Base-by-base conservation (phyloP, 2,329 filamentous ascomycete genomes). In the Neoascochyta sp. region DNA sequence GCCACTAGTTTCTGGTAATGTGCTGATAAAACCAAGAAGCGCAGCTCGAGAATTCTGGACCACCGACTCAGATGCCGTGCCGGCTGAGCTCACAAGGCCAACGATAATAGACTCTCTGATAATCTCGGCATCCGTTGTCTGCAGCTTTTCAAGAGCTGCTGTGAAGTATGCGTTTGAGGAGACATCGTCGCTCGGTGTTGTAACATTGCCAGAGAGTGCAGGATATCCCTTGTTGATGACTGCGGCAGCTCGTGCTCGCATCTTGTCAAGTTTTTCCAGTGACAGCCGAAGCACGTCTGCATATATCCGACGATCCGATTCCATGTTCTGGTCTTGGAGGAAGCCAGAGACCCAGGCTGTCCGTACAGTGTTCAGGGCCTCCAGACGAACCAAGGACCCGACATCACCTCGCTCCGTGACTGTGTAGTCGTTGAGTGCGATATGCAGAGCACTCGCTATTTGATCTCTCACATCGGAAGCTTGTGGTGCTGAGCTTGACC, bases 401-500 rank as follows among this genome's bases (percentile, higher is more conserved):
- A 96, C 75, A 53, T 98, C 92, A 10, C 92, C 92, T 34, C 88
- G 74, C 9, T 89, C 81, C 45, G 86, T 90, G 3, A 86, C 89
- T 0, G 86, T 94, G 54, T 96, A 96, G 57, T 98, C 89, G 44
- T 90, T 83, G 16, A 98, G 64, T 0, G 81, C 66, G 16, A 51
- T 49, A 16, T 60, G 52, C 5, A 66, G 34, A 5, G 62, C 60
- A 14, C 33, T 44, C 6, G 43, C 37, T 12, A 64, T 43, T 22
- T 54, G 50, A 8, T 44, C 36, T 28, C 41, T 46, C 4, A 47
- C 30, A 9, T 47, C 37, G 13, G 31, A 19, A 24, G 41, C 36
- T 9, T 47, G 34, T 3, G 31, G 26, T 12, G 9, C 24, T 13
- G 31, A 19, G 15, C 1, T 10, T 3, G 26, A 24, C 4, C 26